Evolutionary conservation across 805 yeast species (phyloP), one percentile per base, ranked within the genome.

Genomic region (Limtongia smithiae): DNA sequence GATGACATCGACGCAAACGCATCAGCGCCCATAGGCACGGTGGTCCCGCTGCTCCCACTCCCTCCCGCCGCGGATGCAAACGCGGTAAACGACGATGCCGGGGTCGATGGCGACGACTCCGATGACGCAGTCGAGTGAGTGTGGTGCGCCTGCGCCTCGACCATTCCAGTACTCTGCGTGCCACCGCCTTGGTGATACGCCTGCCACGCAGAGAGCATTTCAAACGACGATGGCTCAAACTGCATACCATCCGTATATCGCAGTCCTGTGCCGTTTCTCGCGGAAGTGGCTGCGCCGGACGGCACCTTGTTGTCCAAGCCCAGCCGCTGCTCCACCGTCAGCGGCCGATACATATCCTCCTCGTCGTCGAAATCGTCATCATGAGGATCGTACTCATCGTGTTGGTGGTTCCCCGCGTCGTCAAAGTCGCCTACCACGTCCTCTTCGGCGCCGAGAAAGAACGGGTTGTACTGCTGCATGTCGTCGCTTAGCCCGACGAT

Each of bases 101-200:
- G 32, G 1, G 54, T 46, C 34, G 51, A 44, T 25, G 55, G 49
- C 12, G 55, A 51, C 4, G 55, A 51, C 17, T 41, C 37, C 2
- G 48, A 33, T 6, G 54, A 50, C 25, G 45, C 32, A 6, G 48
- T 41, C n/a, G 52, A 43, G 9, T 44, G 32, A 3, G 44, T 45
- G 14, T 37, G 24, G 15, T 30, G 47, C 20, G 31, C 36, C 15
- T 28, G 15, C n/a, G 24, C 22, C 2, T 33, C n/a, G 18, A 35
- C 14, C 11, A 35, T 38, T 14, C 7, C 24, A 2, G 27, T 17
- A 12, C 15, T n/a, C 4, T 15, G 21, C 25, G 35, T 18, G 18
- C 17, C 35, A 27, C 18, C 31, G 30, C 34, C 33, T 30, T 33
- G 27, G 25, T 24, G 12, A 20, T 27, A 36, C 15, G 46, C 22